Conservation (phyloP, 108 stramenopile genomes). For the Aurantiochytrium sp. region DNA sequence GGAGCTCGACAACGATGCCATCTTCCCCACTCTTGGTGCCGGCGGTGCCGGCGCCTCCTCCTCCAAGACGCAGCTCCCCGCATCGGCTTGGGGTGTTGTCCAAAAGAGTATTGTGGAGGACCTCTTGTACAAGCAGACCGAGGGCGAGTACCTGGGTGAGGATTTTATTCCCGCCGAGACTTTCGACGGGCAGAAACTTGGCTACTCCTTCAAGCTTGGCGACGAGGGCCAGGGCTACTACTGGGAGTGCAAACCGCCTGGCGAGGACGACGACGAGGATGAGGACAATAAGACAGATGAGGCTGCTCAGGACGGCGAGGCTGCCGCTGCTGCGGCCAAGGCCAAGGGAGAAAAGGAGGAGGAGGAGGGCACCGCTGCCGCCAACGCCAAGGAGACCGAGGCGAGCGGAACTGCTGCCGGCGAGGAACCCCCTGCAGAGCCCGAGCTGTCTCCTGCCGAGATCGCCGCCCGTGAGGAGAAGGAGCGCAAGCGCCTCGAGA, state of each 20-base stretch:
- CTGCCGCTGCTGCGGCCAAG: background rate
- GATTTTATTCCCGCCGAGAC: background rate
- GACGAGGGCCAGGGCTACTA: background rate
- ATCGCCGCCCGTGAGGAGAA: constrained; percentile 1
- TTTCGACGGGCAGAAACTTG: background rate
- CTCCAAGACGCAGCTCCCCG: background rate
- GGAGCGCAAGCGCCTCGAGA: constrained; percentile 3
- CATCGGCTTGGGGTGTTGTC: background rate
- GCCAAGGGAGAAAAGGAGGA: background rate
- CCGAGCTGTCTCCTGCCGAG: background rate
- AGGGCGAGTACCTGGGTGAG: background rate
- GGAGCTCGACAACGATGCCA: constrained; percentile 3
- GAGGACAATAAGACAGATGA: background rate
- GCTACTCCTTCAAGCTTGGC: constrained; percentile 10
- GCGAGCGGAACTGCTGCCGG: background rate
- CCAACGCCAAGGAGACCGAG: background rate
- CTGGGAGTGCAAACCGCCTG: constrained; percentile 14
- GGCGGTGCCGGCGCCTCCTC: background rate
- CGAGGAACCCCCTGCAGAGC: background rate
- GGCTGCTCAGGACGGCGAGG: background rate
- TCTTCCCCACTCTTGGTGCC: background rate
- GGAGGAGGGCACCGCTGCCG: background rate
- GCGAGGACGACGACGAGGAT: background rate
- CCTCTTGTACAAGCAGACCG: background rate
- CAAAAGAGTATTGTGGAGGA: background rate